phyloP scores from a whole-genome alignment of 2,329 filamentous ascomycete genomes.

The Pyrenophora graminea region DNA sequence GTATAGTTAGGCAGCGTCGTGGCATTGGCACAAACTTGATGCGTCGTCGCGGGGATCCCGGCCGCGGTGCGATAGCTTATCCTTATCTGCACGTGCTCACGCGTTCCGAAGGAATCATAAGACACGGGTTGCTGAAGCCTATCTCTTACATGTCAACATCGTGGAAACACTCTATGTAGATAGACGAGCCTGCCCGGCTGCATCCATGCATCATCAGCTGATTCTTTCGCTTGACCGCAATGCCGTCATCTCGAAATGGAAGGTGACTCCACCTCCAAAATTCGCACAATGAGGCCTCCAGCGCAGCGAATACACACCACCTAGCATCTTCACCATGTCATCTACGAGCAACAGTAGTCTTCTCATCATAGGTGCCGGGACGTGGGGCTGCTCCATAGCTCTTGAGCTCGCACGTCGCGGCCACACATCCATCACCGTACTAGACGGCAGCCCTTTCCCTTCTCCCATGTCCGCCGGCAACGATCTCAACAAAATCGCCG shows the following conservation, averaged over 20 bases:
- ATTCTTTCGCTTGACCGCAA: conserved; percentile 1
- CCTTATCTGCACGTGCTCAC: conserved; percentile 13
- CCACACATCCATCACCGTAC: conserved; percentile 51
- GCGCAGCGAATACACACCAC: not conserved
- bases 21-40: not conserved
- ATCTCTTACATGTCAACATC: too few species aligned
- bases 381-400: conserved; percentile 57
- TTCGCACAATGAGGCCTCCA: conserved; percentile 8
- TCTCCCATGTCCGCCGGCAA: conserved; percentile 54
- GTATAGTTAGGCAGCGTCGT: conserved; percentile 3
- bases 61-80: conserved; percentile 8
- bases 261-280: conserved; percentile 4
- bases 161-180: too few species aligned
- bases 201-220: not conserved
- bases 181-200: not conserved
- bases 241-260: conserved; percentile 5
- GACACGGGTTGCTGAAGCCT: too few species aligned
- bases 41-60: conserved; percentile 9
- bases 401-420: conserved; percentile 55
- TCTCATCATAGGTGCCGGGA: conserved; percentile 56
- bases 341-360: conserved; percentile 18
- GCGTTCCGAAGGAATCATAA: not conserved
- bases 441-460: conserved; percentile 52
- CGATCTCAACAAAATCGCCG: conserved; percentile 56
- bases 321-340: conserved; percentile 1